A percentile compares a stretch with the other conserved stretches of the same genome.
Conservation (phyloP, 2,329 filamentous ascomycete genomes). For the Fusarium chaquense region DNA sequence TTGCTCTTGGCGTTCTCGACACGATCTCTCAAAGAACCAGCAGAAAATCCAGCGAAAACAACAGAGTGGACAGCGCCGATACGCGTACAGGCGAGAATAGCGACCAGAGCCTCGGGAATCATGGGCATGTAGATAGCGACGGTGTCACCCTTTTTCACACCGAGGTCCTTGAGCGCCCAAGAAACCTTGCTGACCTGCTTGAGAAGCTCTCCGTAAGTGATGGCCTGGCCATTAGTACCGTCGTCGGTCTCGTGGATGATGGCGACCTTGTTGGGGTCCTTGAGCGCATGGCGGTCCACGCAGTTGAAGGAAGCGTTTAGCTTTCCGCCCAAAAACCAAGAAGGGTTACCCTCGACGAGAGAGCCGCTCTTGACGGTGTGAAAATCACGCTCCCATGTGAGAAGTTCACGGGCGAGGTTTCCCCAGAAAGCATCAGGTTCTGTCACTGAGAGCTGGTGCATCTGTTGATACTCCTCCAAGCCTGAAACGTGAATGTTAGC, state of each 20-base stretch:
- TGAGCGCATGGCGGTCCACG: constrained; percentile 90
- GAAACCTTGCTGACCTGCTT: constrained; percentile 87
- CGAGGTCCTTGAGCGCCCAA: constrained; percentile 88
- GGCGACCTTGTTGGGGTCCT: constrained; percentile 87
- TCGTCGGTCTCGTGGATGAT: constrained; percentile 98
- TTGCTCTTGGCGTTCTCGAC: constrained; percentile 87
- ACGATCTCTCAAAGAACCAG: constrained; percentile 90
- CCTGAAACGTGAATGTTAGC: constrained; percentile 51
- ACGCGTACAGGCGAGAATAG: constrained; percentile 80
- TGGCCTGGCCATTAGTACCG: constrained; percentile 81
- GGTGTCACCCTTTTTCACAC: constrained; percentile 93
- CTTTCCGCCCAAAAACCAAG: constrained; percentile 92
- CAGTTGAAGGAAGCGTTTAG: constrained; percentile 96
- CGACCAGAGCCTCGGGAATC: constrained; percentile 91
- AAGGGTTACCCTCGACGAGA: constrained; percentile 80
- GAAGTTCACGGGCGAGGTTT: constrained; percentile 81
- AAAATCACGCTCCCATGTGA: constrained; percentile 90
- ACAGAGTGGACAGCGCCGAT: constrained; percentile 95
- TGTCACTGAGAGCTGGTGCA: constrained; percentile 83
- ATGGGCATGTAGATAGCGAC: constrained; percentile 96
- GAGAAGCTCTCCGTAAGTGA: constrained; percentile 90
- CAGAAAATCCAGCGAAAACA: constrained; percentile 94
- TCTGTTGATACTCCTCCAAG: constrained; percentile 70
- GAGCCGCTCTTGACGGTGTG: constrained; percentile 83
- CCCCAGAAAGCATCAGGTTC: constrained; percentile 90